phyloP scores from a whole-genome alignment of 371 early-diverging fungal genomes.

The Mortierella sp. region DNA sequence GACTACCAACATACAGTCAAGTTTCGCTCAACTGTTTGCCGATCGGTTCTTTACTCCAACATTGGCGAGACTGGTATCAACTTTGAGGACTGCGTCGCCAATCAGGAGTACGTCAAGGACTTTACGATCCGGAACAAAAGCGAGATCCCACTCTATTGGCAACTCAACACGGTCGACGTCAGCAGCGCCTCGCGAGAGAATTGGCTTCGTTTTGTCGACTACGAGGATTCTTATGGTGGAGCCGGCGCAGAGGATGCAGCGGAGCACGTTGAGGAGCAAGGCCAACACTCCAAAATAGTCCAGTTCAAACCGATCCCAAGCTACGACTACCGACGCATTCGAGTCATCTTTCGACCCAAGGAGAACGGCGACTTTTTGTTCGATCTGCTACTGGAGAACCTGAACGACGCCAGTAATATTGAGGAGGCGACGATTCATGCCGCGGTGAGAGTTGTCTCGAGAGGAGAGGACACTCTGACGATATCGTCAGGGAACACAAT shows the following conservation, averaged over 20 bases:
- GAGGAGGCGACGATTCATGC: slow-evolving; percentile 89
- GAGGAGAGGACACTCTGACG: slow-evolving; percentile 80
- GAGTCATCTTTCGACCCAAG: slow-evolving; percentile 89
- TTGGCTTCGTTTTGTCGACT: slow-evolving; percentile 82
- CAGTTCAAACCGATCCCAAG: slow-evolving; percentile 73
- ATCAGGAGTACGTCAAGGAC: slow-evolving; percentile 89
- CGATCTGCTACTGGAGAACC: slow-evolving; percentile 92
- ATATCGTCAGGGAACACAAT: slow-evolving; percentile 84
- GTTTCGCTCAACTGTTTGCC: slow-evolving; percentile 88
- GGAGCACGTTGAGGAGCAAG: slow-evolving; percentile 47
- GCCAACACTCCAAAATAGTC: slow-evolving; percentile 25
- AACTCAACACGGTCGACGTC: slow-evolving; percentile 81
- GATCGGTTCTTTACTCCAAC: slow-evolving; percentile 91
- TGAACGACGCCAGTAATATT: slow-evolving; percentile 88
- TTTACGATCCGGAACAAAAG: slow-evolving; percentile 94
- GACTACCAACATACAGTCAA: slow-evolving; percentile 82
- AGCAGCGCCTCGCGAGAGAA: slow-evolving; percentile 66
- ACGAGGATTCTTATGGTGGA: slow-evolving; percentile 66
- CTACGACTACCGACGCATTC: slow-evolving; percentile 80
- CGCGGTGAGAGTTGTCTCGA: slow-evolving; percentile 79
- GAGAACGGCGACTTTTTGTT: slow-evolving; percentile 92
- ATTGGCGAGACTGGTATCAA: slow-evolving; percentile 91
- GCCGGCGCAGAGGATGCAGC: slow-evolving; percentile 38
- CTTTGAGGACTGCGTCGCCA: slow-evolving; percentile 95
- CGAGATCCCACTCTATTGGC: slow-evolving; percentile 93